Percentiles rank a stretch among this genome's conserved stretches.
phyloP scores from a whole-genome alignment of 192 early-diverging fungal genomes.

The Ambispora gerdemannii region DNA sequence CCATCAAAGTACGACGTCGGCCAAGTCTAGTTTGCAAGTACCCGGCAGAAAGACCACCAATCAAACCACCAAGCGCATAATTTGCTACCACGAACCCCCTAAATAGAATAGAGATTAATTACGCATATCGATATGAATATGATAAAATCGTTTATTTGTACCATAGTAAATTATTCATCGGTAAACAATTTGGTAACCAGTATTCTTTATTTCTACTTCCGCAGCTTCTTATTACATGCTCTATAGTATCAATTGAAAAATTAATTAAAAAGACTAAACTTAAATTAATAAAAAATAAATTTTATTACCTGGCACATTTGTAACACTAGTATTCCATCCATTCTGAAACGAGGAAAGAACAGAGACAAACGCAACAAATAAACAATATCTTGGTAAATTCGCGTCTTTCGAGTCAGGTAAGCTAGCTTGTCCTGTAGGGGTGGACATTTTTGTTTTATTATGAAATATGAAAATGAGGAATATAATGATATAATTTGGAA shows the following conservation, averaged over 20 bases:
- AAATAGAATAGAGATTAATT: not conserved
- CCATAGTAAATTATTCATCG: slow-evolving; percentile 38
- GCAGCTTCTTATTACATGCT: too few species aligned
- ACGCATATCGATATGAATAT: not conserved
- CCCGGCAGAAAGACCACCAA: slow-evolving; percentile 55
- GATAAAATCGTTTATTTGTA: slow-evolving; percentile 10
- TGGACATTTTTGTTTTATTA: too few species aligned
- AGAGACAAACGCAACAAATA: not conserved
- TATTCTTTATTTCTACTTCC: too few species aligned
- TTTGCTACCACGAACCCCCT: slow-evolving; percentile 49
- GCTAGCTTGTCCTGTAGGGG: too few species aligned
- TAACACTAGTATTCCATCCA: not conserved
- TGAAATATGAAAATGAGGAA: too few species aligned
- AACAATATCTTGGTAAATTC: not conserved
- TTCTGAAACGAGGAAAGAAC: not conserved
- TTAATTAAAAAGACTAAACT: not conserved
- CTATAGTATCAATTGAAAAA: too few species aligned
- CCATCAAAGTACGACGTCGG: slow-evolving; percentile 57
- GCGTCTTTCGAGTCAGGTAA: slow-evolving; percentile 3
- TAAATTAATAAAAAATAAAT: not conserved
- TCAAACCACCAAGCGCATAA: slow-evolving; percentile 54
- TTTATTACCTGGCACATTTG: slow-evolving; percentile 14
- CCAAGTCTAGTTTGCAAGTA: slow-evolving; percentile 50
- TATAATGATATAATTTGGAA: too few species aligned
- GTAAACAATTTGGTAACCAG: slow-evolving; percentile 35